phyloP scores from a whole-genome alignment of 768 basidiomycete species.

The Chlorophyllum brunneum region DNA sequence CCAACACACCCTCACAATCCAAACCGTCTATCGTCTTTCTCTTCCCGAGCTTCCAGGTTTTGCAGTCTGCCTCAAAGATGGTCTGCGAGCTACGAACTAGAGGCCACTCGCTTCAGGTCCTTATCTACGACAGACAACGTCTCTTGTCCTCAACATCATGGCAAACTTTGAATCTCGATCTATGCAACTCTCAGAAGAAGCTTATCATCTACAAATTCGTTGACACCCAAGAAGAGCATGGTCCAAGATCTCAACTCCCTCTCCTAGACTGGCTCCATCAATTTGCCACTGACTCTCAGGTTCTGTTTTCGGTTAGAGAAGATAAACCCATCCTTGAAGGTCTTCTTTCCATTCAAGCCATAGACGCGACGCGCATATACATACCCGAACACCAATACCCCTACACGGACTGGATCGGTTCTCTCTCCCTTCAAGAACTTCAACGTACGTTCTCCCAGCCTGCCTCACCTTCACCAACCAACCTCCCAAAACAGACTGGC shows the following conservation, averaged over 20 bases:
- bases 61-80: slow-evolving; percentile 10
- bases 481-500: slow-evolving; percentile 57
- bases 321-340: slow-evolving; percentile 13
- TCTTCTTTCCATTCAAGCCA: slow-evolving; percentile 5
- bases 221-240: background rate
- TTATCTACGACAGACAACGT: slow-evolving; percentile 18
- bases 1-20: background rate
- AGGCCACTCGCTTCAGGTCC: slow-evolving; percentile 11
- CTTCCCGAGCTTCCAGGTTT: background rate
- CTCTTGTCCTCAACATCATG: background rate
- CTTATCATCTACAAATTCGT: background rate
- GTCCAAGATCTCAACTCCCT: background rate
- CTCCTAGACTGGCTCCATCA: background rate
- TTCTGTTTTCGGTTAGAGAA: slow-evolving; percentile 14
- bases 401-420: slow-evolving; percentile 27
- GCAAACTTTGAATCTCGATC: background rate
- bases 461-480: slow-evolving; percentile 14
- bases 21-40: background rate
- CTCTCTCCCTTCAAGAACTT: slow-evolving; percentile 48
- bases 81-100: slow-evolving; percentile 19
- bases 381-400: slow-evolving; percentile 16
- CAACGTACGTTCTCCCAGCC: slow-evolving; percentile 36
- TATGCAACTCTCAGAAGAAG: slow-evolving; percentile 2
- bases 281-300: background rate
- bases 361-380: slow-evolving; percentile 18